Conservation (phyloP, 768 basidiomycete genomes). For the Tulasnella sp. region DNA sequence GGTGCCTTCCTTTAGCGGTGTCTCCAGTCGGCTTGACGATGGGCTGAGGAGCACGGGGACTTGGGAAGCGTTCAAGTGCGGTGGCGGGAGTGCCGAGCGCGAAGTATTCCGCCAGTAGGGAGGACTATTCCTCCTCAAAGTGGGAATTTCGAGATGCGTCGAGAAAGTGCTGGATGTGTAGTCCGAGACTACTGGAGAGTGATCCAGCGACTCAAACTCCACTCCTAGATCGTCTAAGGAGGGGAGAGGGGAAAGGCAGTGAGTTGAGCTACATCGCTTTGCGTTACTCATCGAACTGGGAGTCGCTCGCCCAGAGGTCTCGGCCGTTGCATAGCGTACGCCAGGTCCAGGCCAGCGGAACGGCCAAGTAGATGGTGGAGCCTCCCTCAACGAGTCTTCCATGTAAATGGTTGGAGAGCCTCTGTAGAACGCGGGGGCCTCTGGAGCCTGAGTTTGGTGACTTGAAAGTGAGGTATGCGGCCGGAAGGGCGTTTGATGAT, state of each 20-base stretch:
- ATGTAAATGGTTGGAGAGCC: neutral
- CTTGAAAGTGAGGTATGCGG: neutral
- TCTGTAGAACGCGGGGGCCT: neutral
- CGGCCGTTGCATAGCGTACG: neutral
- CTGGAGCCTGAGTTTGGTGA: neutral
- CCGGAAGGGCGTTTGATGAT: no score
- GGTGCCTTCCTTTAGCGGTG: no score
- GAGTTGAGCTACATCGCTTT: neutral
- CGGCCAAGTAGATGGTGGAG: neutral
- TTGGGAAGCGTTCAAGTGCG: no score
- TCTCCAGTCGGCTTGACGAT: no score
- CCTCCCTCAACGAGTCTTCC: neutral
- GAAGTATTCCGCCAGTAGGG: no score
- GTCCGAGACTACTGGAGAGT: neutral
- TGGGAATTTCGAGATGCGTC: neutral
- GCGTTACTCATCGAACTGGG: no score
- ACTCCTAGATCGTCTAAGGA: neutral
- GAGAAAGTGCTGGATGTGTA: neutral
- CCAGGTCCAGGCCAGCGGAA: neutral
- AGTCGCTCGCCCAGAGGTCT: neutral
- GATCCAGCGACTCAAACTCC: neutral
- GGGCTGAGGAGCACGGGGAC: no score
- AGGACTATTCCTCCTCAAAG: no score
- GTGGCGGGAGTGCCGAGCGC: no score
- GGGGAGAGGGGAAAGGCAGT: neutral